These are phyloP conservation scores for Fusarium sp. DNA, from an alignment of 2,329 filamentous ascomycete species.

Conservation along the genomic window DNA sequence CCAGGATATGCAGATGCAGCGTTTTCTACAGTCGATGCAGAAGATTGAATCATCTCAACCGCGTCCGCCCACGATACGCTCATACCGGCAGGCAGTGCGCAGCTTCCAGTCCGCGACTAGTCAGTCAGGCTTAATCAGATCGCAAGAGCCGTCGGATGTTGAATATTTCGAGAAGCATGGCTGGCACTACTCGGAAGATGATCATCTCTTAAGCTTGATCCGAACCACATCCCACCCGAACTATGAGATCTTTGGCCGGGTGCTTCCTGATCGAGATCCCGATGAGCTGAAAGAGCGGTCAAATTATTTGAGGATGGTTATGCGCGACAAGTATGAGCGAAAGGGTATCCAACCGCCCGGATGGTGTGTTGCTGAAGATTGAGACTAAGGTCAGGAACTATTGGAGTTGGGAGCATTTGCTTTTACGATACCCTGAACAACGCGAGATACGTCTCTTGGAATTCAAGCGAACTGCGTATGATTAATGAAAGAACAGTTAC, in stretches of 20 bases:
- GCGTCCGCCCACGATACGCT: background rate
- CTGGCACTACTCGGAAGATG: conserved; percentile 43
- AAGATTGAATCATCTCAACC: background rate
- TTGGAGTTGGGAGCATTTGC: conserved; percentile 19
- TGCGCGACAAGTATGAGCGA: conserved; percentile 33
- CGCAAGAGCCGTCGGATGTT: background rate
- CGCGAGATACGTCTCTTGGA: background rate
- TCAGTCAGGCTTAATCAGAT: background rate
- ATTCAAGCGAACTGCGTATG: conserved; percentile 1
- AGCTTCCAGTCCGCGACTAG: conserved; percentile 9
- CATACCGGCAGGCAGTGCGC: background rate
- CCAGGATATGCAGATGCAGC: conserved; percentile 24
- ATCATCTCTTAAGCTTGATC: conserved; percentile 38
- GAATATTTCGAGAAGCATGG: conserved; percentile 37
- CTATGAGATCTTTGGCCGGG: conserved; percentile 5
- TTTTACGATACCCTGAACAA: conserved; percentile 33
- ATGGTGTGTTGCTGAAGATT: conserved; percentile 39
- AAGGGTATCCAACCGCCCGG: conserved; percentile 31
- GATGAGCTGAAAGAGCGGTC: conserved; percentile 35
- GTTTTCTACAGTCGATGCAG: conserved; percentile 34
- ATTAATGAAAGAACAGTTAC: background rate
- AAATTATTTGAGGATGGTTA: conserved; percentile 29
- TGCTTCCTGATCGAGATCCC: conserved; percentile 28
- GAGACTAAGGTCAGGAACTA: background rate
- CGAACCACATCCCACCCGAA: conserved; percentile 28